Conservation (phyloP, 139 green algal species). For the Diplosphaera chodatii region DNA sequence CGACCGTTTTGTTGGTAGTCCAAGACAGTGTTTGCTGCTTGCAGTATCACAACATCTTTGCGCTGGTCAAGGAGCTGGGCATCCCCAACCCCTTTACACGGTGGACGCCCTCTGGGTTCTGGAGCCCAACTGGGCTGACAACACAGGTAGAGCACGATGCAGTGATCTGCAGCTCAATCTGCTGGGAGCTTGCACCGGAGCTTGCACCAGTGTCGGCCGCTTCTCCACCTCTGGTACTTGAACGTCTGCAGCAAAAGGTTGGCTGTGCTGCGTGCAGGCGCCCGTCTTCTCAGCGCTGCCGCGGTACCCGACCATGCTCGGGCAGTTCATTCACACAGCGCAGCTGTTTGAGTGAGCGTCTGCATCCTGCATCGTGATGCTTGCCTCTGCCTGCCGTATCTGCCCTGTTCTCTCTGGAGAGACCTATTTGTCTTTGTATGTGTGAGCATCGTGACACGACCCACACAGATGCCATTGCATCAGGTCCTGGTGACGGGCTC, state of each 20-base stretch:
- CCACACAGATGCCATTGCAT: too few species aligned
- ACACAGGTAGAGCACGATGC: background rate
- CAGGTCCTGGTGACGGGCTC: background rate
- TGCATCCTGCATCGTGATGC: too few species aligned
- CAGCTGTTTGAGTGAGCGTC: slow-evolving; percentile 49
- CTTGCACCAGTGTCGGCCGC: too few species aligned
- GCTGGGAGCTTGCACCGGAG: background rate
- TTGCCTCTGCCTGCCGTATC: too few species aligned
- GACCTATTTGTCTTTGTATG: too few species aligned
- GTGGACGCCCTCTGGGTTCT: slow-evolving; percentile 70
- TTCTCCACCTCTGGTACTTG: too few species aligned
- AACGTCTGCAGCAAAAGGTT: background rate
- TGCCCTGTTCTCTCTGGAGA: too few species aligned
- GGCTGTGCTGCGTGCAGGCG: slow-evolving; percentile 18
- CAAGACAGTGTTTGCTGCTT: background rate
- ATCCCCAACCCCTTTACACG: slow-evolving; percentile 69
- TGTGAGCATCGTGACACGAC: too few species aligned
- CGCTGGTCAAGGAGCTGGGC: slow-evolving; percentile 52
- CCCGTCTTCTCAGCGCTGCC: slow-evolving; percentile 72
- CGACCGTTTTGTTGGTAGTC: slow-evolving; percentile 7
- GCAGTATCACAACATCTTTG: slow-evolving; percentile 73
- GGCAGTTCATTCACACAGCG: slow-evolving; percentile 76
- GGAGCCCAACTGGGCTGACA: slow-evolving; percentile 11
- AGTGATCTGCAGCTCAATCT: background rate
- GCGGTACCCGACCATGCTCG: slow-evolving; percentile 70